Evolutionary conservation across 352 stramenopile species (phyloP).

Genomic region (Globisporangium abappressorium): DNA sequence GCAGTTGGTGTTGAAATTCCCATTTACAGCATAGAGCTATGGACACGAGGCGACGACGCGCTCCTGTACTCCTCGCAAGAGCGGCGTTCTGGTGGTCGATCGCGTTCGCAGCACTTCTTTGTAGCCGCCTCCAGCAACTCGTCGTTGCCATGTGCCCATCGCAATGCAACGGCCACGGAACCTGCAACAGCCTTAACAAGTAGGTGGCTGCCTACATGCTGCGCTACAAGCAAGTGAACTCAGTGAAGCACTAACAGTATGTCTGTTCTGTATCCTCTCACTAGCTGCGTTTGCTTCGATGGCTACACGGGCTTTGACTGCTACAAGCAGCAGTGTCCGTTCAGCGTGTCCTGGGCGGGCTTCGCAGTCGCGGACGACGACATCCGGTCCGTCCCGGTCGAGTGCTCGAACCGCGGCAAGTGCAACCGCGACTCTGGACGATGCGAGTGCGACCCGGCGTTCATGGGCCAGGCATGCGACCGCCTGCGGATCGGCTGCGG

Average conservation of each 20-base stretch:
- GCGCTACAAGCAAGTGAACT: no score
- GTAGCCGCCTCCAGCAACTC: not conserved
- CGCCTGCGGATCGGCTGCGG: conserved; percentile 58
- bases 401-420: conserved; percentile 71
- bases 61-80: not conserved
- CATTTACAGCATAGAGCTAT: not conserved
- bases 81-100: not conserved
- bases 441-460: conserved; percentile 82
- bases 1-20: not conserved
- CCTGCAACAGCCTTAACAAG: conserved; percentile 55
- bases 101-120: conserved; percentile 9
- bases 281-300: conserved; percentile 79
- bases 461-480: conserved; percentile 66
- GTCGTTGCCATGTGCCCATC: conserved; percentile 42
- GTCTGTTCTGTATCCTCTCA: not conserved
- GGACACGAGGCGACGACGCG: not conserved
- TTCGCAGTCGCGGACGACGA: conserved; percentile 42
- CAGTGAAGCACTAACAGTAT: not conserved
- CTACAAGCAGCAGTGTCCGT: conserved; percentile 67
- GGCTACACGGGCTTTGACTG: conserved; percentile 90
- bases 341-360: conserved; percentile 56
- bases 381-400: conserved; percentile 35
- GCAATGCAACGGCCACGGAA: conserved; percentile 63
- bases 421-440: conserved; percentile 73
- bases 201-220: conserved; percentile 15